Evolutionary conservation across 495 filamentous ascomycete species (phyloP).

Genomic region (Penicillium alfredii): DNA sequence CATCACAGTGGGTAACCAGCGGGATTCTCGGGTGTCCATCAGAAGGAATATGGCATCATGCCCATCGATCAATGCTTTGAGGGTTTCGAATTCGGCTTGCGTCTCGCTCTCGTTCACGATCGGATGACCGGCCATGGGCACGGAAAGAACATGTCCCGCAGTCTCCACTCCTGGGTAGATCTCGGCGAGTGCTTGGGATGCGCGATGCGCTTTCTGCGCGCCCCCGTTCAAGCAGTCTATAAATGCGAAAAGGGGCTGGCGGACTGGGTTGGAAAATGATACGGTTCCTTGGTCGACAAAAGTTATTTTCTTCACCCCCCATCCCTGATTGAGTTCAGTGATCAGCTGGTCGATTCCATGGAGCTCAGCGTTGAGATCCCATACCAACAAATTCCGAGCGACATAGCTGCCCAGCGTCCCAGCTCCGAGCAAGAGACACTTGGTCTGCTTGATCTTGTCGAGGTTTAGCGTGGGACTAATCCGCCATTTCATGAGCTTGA

Average conservation of each 20-base stretch:
- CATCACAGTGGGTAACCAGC: conserved; percentile 98
- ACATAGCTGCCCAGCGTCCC: conserved; percentile 94
- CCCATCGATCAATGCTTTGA: conserved; percentile 69
- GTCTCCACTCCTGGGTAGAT: conserved; percentile 90
- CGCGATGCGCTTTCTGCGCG: conserved; percentile 73
- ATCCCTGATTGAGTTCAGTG: too few species aligned
- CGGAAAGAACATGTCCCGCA: conserved; percentile 68
- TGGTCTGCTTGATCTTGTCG: conserved; percentile 82
- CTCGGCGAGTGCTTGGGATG: conserved; percentile 72
- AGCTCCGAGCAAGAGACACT: conserved; percentile 88
- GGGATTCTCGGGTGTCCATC: conserved; percentile 91
- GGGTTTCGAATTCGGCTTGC: conserved; percentile 64
- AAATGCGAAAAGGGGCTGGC: conserved; percentile 88
- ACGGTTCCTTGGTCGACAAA: conserved; percentile 93
- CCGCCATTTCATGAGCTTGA: conserved; percentile 98
- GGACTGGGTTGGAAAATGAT: conserved; percentile 95
- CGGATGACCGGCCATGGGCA: conserved; percentile 93
- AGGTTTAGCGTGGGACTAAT: conserved; percentile 84
- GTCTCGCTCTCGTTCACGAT: conserved; percentile 62
- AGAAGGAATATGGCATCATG: conserved; percentile 93
- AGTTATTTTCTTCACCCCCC: conserved; percentile 95
- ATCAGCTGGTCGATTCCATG: too few species aligned
- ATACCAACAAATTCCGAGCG: conserved; percentile 72
- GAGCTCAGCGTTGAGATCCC: conserved; percentile 1
- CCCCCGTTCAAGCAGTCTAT: conserved; percentile 83